These are phyloP conservation scores for Lecanosticta acicola DNA, from an alignment of 2,329 filamentous ascomycete genomes.

Conservation along the genomic window DNA sequence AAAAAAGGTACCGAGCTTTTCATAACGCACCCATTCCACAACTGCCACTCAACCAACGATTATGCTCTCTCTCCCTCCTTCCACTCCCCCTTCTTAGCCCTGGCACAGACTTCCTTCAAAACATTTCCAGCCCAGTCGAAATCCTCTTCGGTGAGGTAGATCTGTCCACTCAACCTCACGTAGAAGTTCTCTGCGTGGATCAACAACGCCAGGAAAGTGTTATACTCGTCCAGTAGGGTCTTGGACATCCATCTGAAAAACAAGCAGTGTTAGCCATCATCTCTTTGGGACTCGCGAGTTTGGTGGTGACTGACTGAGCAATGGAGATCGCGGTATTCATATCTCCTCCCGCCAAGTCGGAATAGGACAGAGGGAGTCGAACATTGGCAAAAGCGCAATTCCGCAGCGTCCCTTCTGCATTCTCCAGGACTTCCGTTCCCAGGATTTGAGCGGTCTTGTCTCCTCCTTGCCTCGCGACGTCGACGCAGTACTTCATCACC, in stretches of 20 bases:
- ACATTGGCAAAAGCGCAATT: conserved; percentile 69
- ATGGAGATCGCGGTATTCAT: conserved; percentile 34
- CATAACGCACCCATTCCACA: too few relatives aligned
- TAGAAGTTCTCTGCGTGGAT: conserved; percentile 59
- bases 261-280: conserved; percentile 2
- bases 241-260: conserved; percentile 34
- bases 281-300: not conserved
- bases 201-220: conserved; percentile 66
- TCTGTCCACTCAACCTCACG: conserved; percentile 70
- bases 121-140: conserved; percentile 64
- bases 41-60: too few relatives aligned
- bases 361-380: conserved; percentile 57
- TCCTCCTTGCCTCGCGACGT: conserved; percentile 60
- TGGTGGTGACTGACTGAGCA: conserved; percentile 23
- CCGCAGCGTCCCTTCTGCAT: conserved; percentile 55
- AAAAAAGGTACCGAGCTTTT: too few relatives aligned
- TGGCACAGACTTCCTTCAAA: conserved; percentile 53
- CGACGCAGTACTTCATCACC: conserved; percentile 59
- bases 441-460: conserved; percentile 56
- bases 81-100: conserved; percentile 45
- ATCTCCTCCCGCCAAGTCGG: conserved; percentile 29
- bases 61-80: conserved; percentile 23
- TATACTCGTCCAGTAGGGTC: conserved; percentile 50
- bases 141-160: conserved; percentile 75
- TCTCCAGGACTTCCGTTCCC: conserved; percentile 68